These are phyloP conservation scores for Isochrysis galbana DNA, from an alignment of 78 protist genomes.

Conservation along the genomic window DNA sequence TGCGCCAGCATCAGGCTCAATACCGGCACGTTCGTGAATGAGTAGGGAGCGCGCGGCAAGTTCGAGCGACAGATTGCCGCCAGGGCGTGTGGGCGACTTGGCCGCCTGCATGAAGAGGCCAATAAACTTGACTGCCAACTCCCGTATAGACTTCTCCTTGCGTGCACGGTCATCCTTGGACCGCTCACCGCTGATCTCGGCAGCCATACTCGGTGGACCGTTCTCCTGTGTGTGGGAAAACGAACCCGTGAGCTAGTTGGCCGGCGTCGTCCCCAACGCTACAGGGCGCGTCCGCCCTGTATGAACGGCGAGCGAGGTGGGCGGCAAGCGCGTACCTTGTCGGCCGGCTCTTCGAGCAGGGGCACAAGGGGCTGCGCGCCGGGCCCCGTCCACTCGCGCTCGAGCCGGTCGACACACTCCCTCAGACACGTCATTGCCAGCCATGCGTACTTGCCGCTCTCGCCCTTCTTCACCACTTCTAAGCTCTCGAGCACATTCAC, in stretches of 20 bases:
- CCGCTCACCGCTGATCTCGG: not conserved
- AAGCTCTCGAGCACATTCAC: slow-evolving; percentile 14
- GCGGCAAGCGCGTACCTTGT: no score
- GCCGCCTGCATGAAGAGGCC: not conserved
- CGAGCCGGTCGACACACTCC: not conserved
- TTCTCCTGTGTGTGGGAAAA: no score
- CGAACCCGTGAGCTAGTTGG: no score
- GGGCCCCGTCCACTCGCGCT: not conserved
- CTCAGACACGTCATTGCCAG: not conserved
- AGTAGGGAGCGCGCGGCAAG: slow-evolving; percentile 1
- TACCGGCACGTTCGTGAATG: not conserved
- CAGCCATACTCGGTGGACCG: no score
- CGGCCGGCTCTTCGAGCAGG: not conserved
- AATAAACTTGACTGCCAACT: not conserved
- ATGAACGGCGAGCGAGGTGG: no score
- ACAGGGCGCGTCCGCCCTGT: not conserved
- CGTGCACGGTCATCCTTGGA: not conserved
- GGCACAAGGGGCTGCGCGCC: not conserved
- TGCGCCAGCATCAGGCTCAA: not conserved
- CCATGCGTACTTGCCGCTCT: not conserved
- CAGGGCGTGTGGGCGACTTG: no score
- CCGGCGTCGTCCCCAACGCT: no score
- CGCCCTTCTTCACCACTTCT: not conserved
- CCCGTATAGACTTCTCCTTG: slow-evolving; percentile 2
- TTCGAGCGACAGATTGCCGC: not conserved